phyloP scores from a whole-genome alignment of 441 rosid genomes.

The Euphorbia celastroides region DNA sequence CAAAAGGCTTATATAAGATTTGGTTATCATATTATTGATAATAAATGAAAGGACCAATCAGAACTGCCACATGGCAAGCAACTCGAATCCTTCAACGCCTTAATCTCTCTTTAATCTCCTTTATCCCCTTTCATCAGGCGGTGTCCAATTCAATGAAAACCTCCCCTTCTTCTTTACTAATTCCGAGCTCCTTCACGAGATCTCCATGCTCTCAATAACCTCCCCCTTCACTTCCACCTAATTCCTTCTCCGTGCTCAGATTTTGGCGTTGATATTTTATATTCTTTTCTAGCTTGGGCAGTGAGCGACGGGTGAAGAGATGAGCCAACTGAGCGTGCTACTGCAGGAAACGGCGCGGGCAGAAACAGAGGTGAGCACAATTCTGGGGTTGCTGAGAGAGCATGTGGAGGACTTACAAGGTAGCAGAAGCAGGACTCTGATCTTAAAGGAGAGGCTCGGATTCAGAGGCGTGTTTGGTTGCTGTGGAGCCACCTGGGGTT shows the following conservation, averaged over 20 bases:
- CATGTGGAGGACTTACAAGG: constrained; percentile 39
- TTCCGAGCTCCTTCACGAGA: constrained; percentile 4
- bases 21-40: too few species aligned
- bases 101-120: too few species aligned
- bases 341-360: constrained; percentile 47
- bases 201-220: constrained; percentile 1
- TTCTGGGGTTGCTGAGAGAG: constrained; percentile 41
- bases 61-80: constrained; percentile 25
- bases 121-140: too few species aligned
- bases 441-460: constrained; percentile 56
- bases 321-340: constrained; percentile 51
- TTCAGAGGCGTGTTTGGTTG: constrained; percentile 44
- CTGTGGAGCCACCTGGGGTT: constrained; percentile 55
- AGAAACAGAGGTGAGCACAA: constrained; percentile 35
- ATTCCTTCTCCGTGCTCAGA: too few species aligned
- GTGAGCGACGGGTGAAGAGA: too few species aligned
- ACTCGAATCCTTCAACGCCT: constrained; percentile 6
- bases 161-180: neutral
- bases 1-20: too few species aligned
- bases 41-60: too few species aligned
- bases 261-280: too few species aligned
- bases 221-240: neutral
- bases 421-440: constrained; percentile 24
- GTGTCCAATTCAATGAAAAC: constrained; percentile 2
- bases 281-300: constrained; percentile 17